Evolutionary conservation across 345 rosid genomes (phyloP), one percentile per base, ranked within the genome.

Genomic region (Syzygium aqueum): DNA sequence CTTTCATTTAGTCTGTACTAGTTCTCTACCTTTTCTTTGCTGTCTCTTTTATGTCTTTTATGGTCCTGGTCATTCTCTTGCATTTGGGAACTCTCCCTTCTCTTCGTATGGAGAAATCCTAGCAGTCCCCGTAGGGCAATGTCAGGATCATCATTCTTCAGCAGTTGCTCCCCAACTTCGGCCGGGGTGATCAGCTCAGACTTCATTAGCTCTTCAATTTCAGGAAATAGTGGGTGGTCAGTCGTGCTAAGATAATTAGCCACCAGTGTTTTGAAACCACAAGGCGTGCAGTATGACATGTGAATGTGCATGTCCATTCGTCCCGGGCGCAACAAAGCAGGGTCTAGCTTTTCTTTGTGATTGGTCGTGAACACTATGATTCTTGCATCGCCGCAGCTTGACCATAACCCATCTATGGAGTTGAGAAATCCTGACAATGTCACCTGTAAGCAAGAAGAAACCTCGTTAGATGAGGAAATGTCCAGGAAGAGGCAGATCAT

Each of bases 291-390:
- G 43, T 91, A 91, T 4, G 94, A 90, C 94, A 94, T 89, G 90
- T 91, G 91, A 49, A 94, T 59, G 65, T 94, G 96, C 57, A 93
- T 33, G 46, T 94, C 95, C 96, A 93, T 94, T 52, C 92, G 84
- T 8, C 95, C 90, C 0, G 90, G 92, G 5, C 94, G 80, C 51
- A 92, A 51, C 89, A 93, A 78, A 17, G 94, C 92, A 0, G 89
- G 89, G 89, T 94, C 89, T 8, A 94, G 90, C 89, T 88, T 89
- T 2, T 93, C 93, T 53, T 89, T 92, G 85, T 92, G 90, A 67
- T 93, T 94, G 1, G 94, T 93, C 21, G 93, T 91, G 89, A 94
- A 88, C 14, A 93, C 54, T 5, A 93, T 90, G 19, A 94, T 93
- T 87, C 94, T 86, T 84, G 92, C 92, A 52, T 92, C 92, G n/a